phyloP scores from a whole-genome alignment of 2,329 filamentous ascomycete genomes.

The Ophiostoma montium region DNA sequence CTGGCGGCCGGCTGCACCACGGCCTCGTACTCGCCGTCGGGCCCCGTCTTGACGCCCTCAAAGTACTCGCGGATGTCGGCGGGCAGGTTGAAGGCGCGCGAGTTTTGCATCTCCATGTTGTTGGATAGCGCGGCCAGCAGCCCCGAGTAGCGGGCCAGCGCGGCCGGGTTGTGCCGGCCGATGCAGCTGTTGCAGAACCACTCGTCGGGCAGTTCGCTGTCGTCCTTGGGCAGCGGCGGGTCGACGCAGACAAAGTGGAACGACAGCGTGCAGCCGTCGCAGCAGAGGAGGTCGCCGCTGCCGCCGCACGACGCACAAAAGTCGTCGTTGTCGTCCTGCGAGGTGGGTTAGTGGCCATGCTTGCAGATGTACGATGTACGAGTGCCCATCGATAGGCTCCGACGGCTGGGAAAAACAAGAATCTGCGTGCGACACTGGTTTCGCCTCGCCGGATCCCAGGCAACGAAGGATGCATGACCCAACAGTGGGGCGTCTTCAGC shows the following conservation, averaged over 20 bases:
- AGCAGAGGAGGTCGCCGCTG: constrained; percentile 77
- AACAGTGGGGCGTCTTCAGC: constrained; percentile 8
- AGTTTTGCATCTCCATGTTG: constrained; percentile 52
- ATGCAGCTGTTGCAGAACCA: constrained; percentile 75
- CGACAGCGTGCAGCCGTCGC: constrained; percentile 78
- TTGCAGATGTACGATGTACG: too few relatives aligned
- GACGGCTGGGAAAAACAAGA: too few relatives aligned
- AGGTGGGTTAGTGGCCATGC: not conserved
- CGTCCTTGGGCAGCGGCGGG: constrained; percentile 55
- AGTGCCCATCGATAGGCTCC: too few relatives aligned
- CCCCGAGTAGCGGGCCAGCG: constrained; percentile 33
- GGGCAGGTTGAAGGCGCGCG: constrained; percentile 60
- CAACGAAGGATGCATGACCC: not conserved
- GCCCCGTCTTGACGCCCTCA: constrained; percentile 61
- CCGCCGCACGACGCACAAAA: constrained; percentile 77
- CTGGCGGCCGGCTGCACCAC: constrained; percentile 18
- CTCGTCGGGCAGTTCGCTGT: constrained; percentile 50
- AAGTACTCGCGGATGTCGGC: constrained; percentile 59
- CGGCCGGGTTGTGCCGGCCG: constrained; percentile 32
- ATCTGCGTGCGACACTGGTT: too few relatives aligned
- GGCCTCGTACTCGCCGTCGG: constrained; percentile 72
- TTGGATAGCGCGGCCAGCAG: constrained; percentile 50
- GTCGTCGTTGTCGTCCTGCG: constrained; percentile 67
- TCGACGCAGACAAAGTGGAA: constrained; percentile 86
- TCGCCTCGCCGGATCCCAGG: too few relatives aligned